phyloP scores from a whole-genome alignment of 768 basidiomycete genomes.

The Leccinum rimulosum region DNA sequence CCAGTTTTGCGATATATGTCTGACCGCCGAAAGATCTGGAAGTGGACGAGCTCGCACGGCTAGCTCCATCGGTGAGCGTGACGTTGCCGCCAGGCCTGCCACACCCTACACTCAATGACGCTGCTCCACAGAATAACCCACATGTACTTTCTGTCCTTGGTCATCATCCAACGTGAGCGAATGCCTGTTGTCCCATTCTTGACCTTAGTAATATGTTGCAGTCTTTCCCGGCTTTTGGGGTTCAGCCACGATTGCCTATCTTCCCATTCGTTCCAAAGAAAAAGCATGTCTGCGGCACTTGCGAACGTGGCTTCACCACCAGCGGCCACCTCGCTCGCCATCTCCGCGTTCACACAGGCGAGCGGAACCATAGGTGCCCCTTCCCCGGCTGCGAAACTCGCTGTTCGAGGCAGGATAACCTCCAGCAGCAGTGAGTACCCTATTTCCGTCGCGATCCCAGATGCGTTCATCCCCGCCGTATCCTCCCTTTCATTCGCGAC shows the following conservation, averaged over 20 bases:
- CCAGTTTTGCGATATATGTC: slow-evolving; percentile 68
- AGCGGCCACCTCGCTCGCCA: slow-evolving; percentile 88
- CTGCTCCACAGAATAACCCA: no score
- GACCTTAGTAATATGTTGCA: no score
- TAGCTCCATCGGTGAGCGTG: no score
- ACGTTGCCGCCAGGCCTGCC: no score
- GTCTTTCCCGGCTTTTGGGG: no score
- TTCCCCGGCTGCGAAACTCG: slow-evolving; percentile 94
- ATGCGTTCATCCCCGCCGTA: background rate
- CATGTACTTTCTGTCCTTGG: no score
- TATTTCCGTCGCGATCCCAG: slow-evolving; percentile 2
- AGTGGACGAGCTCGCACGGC: no score
- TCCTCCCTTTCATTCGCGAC: slow-evolving; percentile 11
- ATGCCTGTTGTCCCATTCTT: no score
- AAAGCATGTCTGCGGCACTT: slow-evolving; percentile 65
- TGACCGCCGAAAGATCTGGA: slow-evolving; percentile 35
- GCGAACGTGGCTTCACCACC: slow-evolving; percentile 80
- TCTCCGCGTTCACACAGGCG: slow-evolving; percentile 87
- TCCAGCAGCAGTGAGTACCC: slow-evolving; percentile 42
- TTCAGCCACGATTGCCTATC: no score
- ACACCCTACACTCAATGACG: no score
- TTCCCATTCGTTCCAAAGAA: slow-evolving; percentile 22
- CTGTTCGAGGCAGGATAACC: slow-evolving; percentile 87
- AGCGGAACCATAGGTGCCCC: slow-evolving; percentile 89
- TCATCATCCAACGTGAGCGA: no score